Base-by-base conservation (phyloP, 108 stramenopile genomes). In the Pseudonitzschia multiseries region DNA sequence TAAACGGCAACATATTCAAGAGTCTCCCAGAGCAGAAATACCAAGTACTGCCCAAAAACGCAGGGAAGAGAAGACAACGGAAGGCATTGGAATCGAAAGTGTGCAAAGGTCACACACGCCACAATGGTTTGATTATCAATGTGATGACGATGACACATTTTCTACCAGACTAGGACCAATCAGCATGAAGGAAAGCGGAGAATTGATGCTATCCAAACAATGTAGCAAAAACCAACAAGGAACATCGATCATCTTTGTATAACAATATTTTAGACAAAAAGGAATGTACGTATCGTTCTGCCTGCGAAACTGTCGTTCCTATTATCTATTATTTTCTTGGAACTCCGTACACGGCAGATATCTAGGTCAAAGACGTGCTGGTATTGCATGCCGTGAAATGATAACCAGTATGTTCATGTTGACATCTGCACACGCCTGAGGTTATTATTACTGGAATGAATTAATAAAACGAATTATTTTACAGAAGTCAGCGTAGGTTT, bases 61-160 rank as follows among this genome's bases (percentile, higher is more conserved):
- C 0, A 4, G 13, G 2, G 29, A n/a, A 12, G 61, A n/a, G 31
- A 62, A n/a, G 61, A 62, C n/a, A 48, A 48, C 1, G 12, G 46
- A 14, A 10, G 46, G 46, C 18, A 17, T 14, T 40, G 61, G 20
- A 62, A 8, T 31, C 9, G 29, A n/a, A 15, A 62, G 33, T 15
- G 20, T 43, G 9, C 24, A 71, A 42, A 10, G 18, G 42, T 4
- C 1, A 15, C 36, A 28, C 21, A 42, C 42, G 40, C 57, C 70
- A 10, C 70, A 57, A 22, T 62, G 61, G 70, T 71, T 40, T 70
- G 70, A 70, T 0, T 53, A 70, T 10, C 54, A 60, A 21, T 52
- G 44, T 8, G 57, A 48, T 17, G 41, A 41, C 26, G 70, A 42
- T 36, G 24, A 20, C 20, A 42, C 41, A 0, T 42, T 71, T 42